Evolutionary conservation across 2,329 filamentous ascomycete genomes (phyloP).

Genomic region (Sclerotinia minor): DNA sequence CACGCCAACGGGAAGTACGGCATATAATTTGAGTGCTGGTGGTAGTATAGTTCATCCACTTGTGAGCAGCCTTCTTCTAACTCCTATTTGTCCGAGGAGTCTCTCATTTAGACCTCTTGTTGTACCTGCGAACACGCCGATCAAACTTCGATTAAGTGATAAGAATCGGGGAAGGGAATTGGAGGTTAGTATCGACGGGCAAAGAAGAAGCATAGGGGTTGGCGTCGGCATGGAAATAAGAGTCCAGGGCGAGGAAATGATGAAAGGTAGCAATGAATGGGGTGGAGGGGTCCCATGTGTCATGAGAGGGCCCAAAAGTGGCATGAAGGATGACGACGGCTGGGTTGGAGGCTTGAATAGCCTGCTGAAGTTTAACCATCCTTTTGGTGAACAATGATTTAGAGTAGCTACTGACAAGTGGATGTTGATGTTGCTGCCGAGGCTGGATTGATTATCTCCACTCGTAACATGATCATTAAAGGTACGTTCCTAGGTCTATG

Average conservation of each 20-base stretch:
- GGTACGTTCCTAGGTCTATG: not conserved
- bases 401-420: not conserved
- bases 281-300: slow-evolving; percentile 88
- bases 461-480: slow-evolving; percentile 2
- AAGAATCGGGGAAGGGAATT: slow-evolving; percentile 76
- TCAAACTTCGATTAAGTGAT: slow-evolving; percentile 77
- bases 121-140: slow-evolving; percentile 79
- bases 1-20: slow-evolving; percentile 92
- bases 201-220: slow-evolving; percentile 63
- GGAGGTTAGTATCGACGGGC: slow-evolving; percentile 78
- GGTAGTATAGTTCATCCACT: slow-evolving; percentile 93
- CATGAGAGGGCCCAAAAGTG: slow-evolving; percentile 59
- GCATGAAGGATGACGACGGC: slow-evolving; percentile 73
- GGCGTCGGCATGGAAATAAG: slow-evolving; percentile 79
- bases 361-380: slow-evolving; percentile 94
- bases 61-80: slow-evolving; percentile 83
- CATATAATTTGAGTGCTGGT: slow-evolving; percentile 90
- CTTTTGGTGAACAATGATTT: slow-evolving; percentile 70
- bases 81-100: slow-evolving; percentile 89
- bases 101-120: slow-evolving; percentile 91
- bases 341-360: slow-evolving; percentile 97
- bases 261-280: slow-evolving; percentile 51
- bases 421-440: not conserved
- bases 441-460: not conserved
- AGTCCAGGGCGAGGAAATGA: slow-evolving; percentile 82